Percentiles rank a stretch among this genome's conserved stretches.
These are phyloP conservation scores for Tolypocladium endophyticum DNA, from an alignment of 2,329 filamentous ascomycete species.

Conservation along the genomic window DNA sequence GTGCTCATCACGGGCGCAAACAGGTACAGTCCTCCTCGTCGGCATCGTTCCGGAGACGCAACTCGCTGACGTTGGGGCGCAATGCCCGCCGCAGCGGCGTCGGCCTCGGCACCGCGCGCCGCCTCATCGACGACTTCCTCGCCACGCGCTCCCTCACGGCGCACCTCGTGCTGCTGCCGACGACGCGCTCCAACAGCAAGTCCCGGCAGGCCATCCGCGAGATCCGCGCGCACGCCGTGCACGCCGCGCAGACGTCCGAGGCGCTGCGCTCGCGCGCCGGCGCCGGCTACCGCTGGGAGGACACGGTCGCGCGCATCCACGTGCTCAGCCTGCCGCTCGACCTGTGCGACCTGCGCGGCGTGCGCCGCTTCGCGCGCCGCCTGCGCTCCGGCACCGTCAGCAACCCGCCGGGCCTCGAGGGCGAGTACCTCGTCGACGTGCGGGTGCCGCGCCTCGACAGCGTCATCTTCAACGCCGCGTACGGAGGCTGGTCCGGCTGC, in stretches of 20 bases:
- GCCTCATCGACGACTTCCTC: constrained; percentile 85
- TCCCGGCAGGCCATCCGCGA: constrained; percentile 58
- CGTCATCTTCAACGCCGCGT: constrained; percentile 77
- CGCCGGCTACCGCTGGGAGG: constrained; percentile 19
- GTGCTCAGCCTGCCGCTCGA: constrained; percentile 49
- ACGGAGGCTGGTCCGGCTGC: constrained; percentile 76
- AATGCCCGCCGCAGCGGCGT: constrained; percentile 53
- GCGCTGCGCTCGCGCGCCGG: constrained; percentile 27
- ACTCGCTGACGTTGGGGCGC: background rate
- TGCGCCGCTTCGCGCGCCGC: constrained; percentile 37
- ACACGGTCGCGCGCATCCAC: constrained; percentile 41
- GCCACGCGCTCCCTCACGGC: constrained; percentile 52
- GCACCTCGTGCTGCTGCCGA: constrained; percentile 70
- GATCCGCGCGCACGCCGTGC: constrained; percentile 49
- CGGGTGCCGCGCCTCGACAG: constrained; percentile 63
- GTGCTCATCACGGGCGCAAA: constrained; percentile 79
- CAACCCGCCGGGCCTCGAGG: constrained; percentile 29
- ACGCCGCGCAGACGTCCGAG: constrained; percentile 27
- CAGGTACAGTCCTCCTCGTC: constrained; percentile 43
- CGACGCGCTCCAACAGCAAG: constrained; percentile 68
- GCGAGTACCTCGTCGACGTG: constrained; percentile 29
- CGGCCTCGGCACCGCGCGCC: constrained; percentile 72
- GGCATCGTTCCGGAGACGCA: too few species aligned
- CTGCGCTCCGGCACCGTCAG: constrained; percentile 33
- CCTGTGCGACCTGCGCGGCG: constrained; percentile 44